phyloP scores from a whole-genome alignment of 2,329 filamentous ascomycete species.

The Epichloe baconii region DNA sequence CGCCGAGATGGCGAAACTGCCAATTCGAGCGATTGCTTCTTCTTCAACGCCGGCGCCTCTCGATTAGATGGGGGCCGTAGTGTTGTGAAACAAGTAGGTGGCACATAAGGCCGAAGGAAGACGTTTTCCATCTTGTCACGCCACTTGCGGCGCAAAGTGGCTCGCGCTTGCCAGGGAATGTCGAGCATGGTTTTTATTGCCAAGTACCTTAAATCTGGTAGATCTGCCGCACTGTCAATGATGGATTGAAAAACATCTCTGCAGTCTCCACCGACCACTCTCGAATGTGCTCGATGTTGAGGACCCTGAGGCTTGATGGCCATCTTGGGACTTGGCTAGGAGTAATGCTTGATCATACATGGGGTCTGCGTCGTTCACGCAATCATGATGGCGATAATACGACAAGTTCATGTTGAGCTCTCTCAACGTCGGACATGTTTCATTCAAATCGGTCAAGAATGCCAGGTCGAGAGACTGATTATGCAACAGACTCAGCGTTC shows the following conservation, averaged over 20 bases:
- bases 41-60: conserved; percentile 7
- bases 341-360: conserved; percentile 58
- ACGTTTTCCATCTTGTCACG: conserved; percentile 54
- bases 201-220: conserved; percentile 57
- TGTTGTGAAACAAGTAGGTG: conserved; percentile 22
- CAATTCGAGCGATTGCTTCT: conserved; percentile 8
- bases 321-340: conserved; percentile 58
- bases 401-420: conserved; percentile 64
- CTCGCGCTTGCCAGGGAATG: conserved; percentile 69
- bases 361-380: conserved; percentile 59
- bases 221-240: conserved; percentile 51
- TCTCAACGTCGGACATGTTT: conserved; percentile 56
- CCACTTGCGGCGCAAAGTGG: conserved; percentile 68
- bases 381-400: conserved; percentile 58
- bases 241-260: conserved; percentile 66
- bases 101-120: conserved; percentile 40
- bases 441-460: conserved; percentile 55
- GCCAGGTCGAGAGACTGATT: conserved; percentile 66
- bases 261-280: conserved; percentile 60
- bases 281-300: conserved; percentile 67
- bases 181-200: conserved; percentile 67
- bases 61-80: conserved; percentile 10
- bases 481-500: conserved; percentile 57
- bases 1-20: conserved; percentile 20
- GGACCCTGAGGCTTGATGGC: conserved; percentile 55